Base-by-base conservation (phyloP, 148 eudicot genomes). In the Linanthus parryae region DNA sequence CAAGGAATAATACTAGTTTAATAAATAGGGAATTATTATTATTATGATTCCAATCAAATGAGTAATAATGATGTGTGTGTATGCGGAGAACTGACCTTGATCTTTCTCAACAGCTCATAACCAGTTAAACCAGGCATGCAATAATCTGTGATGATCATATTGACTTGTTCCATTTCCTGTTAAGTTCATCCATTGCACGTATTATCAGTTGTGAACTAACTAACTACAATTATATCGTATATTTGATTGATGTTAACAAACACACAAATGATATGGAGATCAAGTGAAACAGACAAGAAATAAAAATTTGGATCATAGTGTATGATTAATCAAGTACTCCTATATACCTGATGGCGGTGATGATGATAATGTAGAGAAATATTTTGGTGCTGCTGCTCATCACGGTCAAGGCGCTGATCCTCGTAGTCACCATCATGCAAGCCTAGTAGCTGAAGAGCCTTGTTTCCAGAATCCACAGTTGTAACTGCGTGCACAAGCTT, bases 381-480 rank as follows among this genome's bases (percentile, higher is more conserved):
- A 42, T 73, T 67, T 18, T 80, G 69, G 36, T 68, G 73, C 60
- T 81, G 44, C 38, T 56, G 18, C 60, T 37, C n/a, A n/a, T n/a
- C n/a, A n/a, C n/a, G n/a, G n/a, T n/a, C n/a, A n/a, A n/a, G n/a
- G n/a, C n/a, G n/a, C n/a, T 55, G 42, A 62, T 58, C n/a, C n/a
- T n/a, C n/a, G n/a, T 54, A 56, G 14, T 70, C 70, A 63, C 71
- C 78, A 45, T 73, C 73, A 54, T 66, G 67, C 57, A 85, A 79
- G 7, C 96, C 96, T 59, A 92, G 72, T 66, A 87, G 73, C 37
- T 87, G 88, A 27, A 92, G 63, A 59, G 99, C 99, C 62, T 92
- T 87, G 60, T 73, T 79, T 30, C 99, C 99, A 66, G 99, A 92
- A 82, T 87, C 96, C 39, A 91, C 98, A 37, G 98, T 81, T 3